These are phyloP conservation scores for Dothistroma septosporum DNA, from an alignment of 2,329 filamentous ascomycete genomes.

Conservation along the genomic window DNA sequence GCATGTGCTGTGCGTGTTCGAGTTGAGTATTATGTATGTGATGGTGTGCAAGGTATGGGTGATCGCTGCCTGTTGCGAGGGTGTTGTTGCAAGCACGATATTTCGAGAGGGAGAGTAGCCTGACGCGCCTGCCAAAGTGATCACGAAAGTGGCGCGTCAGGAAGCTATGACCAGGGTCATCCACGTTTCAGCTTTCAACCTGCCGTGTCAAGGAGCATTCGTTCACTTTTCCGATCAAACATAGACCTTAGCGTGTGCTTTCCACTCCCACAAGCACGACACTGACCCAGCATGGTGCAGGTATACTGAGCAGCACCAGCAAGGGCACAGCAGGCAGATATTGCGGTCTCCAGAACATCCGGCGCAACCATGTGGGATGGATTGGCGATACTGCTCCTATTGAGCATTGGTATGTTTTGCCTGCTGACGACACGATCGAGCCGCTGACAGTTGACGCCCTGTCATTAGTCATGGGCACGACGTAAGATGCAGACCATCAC, in stretches of 20 bases:
- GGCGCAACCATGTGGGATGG: conserved; percentile 52
- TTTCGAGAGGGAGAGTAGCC: too few species aligned
- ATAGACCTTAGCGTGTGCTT: background rate
- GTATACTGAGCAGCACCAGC: background rate
- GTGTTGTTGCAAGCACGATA: too few species aligned
- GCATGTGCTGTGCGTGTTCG: too few species aligned
- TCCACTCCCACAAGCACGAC: background rate
- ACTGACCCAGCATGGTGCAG: background rate
- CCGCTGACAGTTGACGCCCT: background rate
- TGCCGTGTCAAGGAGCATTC: background rate
- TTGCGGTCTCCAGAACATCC: conserved; percentile 4
- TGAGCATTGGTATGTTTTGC: conserved; percentile 49
- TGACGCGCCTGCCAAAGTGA: too few species aligned
- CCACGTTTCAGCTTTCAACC: background rate
- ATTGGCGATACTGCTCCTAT: conserved; percentile 59
- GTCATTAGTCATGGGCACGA: conserved; percentile 54
- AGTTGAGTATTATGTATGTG: too few species aligned
- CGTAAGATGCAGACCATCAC: conserved; percentile 44
- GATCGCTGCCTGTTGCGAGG: too few species aligned
- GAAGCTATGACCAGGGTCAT: background rate
- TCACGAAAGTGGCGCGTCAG: too few species aligned
- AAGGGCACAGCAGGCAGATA: background rate
- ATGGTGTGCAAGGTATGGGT: too few species aligned
- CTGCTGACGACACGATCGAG: background rate
- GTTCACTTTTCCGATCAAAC: background rate